Base-by-base conservation (phyloP, 768 basidiomycete genomes). In the Podaxis rugospora region DNA sequence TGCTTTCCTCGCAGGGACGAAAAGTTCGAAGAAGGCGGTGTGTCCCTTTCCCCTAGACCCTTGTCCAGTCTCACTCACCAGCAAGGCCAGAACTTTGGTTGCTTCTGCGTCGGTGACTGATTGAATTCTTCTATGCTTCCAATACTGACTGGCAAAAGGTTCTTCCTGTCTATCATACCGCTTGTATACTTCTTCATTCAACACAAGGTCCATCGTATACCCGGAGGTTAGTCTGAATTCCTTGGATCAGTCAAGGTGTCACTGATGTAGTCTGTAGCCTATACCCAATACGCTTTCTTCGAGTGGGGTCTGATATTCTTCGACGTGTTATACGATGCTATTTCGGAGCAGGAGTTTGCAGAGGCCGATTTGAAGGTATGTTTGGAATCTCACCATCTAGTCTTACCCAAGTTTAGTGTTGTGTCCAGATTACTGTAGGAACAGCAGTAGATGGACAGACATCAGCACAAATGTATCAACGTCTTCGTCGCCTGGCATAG, bases 141-240 rank as follows among this genome's bases (percentile, higher is more conserved):
- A 37, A 47, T 55, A 27, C 49, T 65, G 49, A 66, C 63, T 51
- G 35, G 21, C 16, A 36, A 4, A 65, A 91, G 89, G 9, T 96
- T 95, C 72, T 91, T 94, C 66, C 66, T 72, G 4, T 78, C 83
- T 5, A 76, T 95, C 32, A 71, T 86, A 16, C 92, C 92, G 14
- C 77, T 96, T 66, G 75, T 93, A 9, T 93, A 92, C 72, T 91
- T 89, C 68, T 96, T 90, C 72, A 76, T 95, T 23, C 89, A 89
- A 66, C 94, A 96, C 74, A 93, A 93, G 67, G 85, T 92, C 4
- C 76, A 92, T 61, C 76, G 78, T 37, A 76, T 92, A 65, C 89
- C 92, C 1, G 93, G 93, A 69, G 90, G 92, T 90, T 59, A 51
- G 80, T 64, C 36, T 51, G 21, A 14, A 6, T 28, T 40, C 13